These are phyloP conservation scores for Extremus antarcticus DNA, from an alignment of 495 filamentous ascomycete genomes.

Conservation along the genomic window DNA sequence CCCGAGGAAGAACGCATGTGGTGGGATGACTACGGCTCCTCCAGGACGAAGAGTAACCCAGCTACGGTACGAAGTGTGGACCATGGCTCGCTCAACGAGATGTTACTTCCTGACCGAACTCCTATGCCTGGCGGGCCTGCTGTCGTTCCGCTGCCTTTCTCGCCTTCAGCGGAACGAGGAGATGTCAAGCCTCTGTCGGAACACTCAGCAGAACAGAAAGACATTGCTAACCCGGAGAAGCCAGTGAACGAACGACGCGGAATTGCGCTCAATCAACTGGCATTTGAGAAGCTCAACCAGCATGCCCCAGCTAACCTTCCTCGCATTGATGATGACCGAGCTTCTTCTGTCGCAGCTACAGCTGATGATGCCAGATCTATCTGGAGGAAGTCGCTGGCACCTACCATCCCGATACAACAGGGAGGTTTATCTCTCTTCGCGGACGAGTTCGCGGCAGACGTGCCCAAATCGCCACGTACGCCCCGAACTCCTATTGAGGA, in stretches of 20 bases:
- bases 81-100: neutral
- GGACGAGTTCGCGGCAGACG: neutral
- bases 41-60: neutral
- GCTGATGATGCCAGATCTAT: constrained; percentile 19
- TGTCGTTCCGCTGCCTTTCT: constrained; percentile 32
- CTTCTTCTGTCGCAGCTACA: constrained; percentile 31
- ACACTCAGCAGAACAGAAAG: neutral
- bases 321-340: constrained; percentile 27
- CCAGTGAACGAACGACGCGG: neutral
- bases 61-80: neutral
- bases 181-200: neutral
- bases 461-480: neutral
- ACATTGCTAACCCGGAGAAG: neutral
- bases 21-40: neutral
- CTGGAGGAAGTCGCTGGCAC: neutral
- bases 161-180: neutral
- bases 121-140: constrained; percentile 21
- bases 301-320: constrained; percentile 28
- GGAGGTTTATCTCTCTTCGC: neutral
- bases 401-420: neutral
- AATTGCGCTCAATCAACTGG: constrained; percentile 3
- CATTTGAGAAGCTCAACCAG: neutral
- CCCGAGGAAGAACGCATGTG: neutral
- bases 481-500: neutral
- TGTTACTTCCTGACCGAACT: neutral